Evolutionary conservation across 306 rosid genomes (phyloP).

Genomic region (Glycyrrhiza uralensis): DNA sequence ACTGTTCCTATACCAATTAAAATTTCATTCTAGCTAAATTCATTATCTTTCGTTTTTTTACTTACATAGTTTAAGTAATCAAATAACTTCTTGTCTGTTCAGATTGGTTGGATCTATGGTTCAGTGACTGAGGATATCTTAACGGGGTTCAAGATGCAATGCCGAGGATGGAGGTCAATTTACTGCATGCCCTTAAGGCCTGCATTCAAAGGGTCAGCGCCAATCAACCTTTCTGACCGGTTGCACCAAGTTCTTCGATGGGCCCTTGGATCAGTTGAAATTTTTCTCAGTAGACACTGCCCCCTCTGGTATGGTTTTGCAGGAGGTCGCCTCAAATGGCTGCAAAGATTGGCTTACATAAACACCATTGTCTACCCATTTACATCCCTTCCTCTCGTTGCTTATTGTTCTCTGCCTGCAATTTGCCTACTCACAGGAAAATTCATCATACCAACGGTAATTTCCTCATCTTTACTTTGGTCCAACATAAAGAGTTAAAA

Average conservation of each 20-base stretch:
- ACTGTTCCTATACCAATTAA: not conserved
- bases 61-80: conserved; percentile 14
- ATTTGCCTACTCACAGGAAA: conserved; percentile 95
- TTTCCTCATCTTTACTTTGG: conserved; percentile 7
- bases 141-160: conserved; percentile 98
- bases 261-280: conserved; percentile 99
- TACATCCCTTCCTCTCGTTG: conserved; percentile 89
- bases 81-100: conserved; percentile 24
- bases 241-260: conserved; percentile 98
- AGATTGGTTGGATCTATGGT: conserved; percentile 99
- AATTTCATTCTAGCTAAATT: not conserved
- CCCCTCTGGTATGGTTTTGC: conserved; percentile 97
- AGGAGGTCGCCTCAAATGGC: conserved; percentile 89
- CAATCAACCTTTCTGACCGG: conserved; percentile 90
- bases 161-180: conserved; percentile 98
- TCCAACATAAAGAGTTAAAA: not conserved
- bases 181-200: conserved; percentile 99
- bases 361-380: conserved; percentile 98
- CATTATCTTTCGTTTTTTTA: not conserved
- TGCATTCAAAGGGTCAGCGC: conserved; percentile 99
- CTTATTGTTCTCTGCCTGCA: conserved; percentile 89
- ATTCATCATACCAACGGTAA: conserved; percentile 97
- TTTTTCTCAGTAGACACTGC: conserved; percentile 97
- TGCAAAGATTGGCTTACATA: conserved; percentile 87
- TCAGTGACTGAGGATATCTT: conserved; percentile 98